Base-by-base conservation (phyloP, 73 alveolate genomes). In the Halteria grandinella region DNA sequence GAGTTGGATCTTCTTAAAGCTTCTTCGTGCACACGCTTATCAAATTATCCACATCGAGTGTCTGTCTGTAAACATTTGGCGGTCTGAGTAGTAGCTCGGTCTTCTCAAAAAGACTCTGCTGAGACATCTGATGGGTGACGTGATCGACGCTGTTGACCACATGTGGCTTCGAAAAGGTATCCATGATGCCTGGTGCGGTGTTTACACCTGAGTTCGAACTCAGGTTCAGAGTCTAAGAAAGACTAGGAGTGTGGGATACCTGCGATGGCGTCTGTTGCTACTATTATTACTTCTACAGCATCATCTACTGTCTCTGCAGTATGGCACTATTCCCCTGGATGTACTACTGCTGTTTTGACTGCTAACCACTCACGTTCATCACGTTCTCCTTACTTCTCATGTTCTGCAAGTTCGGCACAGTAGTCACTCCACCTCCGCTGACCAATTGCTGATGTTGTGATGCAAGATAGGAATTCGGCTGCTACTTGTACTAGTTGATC, bases 1-100 rank as follows among this genome's bases (percentile, higher is more conserved):
- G 97, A 41, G 85, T 85, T 0, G 89, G 89, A 59, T 81, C 92
- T 33, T 76, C 88, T 31, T 79, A 43, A 11, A 90, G 76, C 50
- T 86, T 86, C 71, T 83, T 88, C 1, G 94, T 50, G 48, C 97
- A 90, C 34, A 90, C 90, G 18, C 82, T 45, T 15, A 90, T 90
- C 64, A 90, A 58, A 55, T 90, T 90, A 64, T 90, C 97, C 36
- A 90, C 93, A 57, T 90, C 87, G 11, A 90, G 73, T n/a, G 94
- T 79, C 87, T 90, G 72, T 52, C 81, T 43, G 25, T 66, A 66
- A 4, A 66, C 69, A 45, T 43, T 45, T 12, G 81, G 81, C 10
- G 81, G 81, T 39, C 58, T 62, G 39, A 57, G 7, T 31, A 57
- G 74, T 12, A 57, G 23, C 17, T 57, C 74, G 6, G 74, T 57